Conservation (phyloP, 768 basidiomycete genomes). For the Pisolithus albus region DNA sequence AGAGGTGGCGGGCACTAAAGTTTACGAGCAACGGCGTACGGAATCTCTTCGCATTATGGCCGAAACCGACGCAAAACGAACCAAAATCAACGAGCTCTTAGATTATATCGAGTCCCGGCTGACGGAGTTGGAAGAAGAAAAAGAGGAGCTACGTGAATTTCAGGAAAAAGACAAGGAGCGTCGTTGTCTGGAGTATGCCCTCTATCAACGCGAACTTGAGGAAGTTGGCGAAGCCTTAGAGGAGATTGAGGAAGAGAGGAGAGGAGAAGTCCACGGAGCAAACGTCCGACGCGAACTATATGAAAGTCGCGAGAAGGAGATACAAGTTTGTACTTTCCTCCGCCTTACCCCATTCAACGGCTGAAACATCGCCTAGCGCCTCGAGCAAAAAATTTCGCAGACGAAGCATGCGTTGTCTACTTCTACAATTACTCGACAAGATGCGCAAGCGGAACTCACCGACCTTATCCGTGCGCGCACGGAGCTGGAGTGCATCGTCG, state of each 20-base stretch:
- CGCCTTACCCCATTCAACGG: neutral
- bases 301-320: slow-evolving; percentile 76
- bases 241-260: slow-evolving; percentile 77
- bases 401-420: slow-evolving; percentile 68
- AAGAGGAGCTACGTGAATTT: slow-evolving; percentile 94
- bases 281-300: slow-evolving; percentile 80
- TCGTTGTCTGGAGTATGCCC: slow-evolving; percentile 88
- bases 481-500: slow-evolving; percentile 77
- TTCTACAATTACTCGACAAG: slow-evolving; percentile 59
- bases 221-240: slow-evolving; percentile 84
- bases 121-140: slow-evolving; percentile 92
- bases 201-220: slow-evolving; percentile 85
- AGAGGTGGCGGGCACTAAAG: slow-evolving; percentile 96
- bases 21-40: slow-evolving; percentile 89
- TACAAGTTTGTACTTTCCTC: slow-evolving; percentile 49
- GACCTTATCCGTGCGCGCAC: slow-evolving; percentile 82
- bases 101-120: slow-evolving; percentile 88
- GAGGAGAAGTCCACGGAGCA: slow-evolving; percentile 75
- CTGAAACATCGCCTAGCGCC: slow-evolving; percentile 38
- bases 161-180: slow-evolving; percentile 94
- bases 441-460: slow-evolving; percentile 75
- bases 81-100: slow-evolving; percentile 85
- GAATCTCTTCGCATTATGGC: slow-evolving; percentile 97
- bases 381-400: slow-evolving; percentile 68
- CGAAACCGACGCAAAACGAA: slow-evolving; percentile 88